Evolutionary conservation across 345 rosid genomes (phyloP).

Genomic region (Psidium guajava): DNA sequence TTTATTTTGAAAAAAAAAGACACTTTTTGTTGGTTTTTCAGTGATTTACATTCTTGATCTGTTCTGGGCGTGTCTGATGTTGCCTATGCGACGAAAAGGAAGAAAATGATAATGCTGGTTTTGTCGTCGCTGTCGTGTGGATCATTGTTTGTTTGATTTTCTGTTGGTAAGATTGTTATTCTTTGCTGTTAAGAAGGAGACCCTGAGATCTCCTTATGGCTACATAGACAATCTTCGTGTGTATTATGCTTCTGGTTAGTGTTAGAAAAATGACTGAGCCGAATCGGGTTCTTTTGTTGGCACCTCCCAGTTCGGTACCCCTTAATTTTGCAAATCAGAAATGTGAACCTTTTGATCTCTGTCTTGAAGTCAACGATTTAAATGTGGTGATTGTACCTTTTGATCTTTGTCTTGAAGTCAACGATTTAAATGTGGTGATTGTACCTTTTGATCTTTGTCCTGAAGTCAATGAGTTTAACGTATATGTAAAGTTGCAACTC

Average conservation of each 20-base stretch:
- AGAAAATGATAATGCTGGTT: background rate
- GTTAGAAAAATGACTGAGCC: background rate
- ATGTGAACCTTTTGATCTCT: background rate
- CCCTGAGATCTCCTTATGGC: constrained; percentile 12
- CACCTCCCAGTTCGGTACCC: background rate
- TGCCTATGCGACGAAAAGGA: background rate
- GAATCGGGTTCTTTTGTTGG: background rate
- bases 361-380: no score
- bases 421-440: background rate
- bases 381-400: background rate
- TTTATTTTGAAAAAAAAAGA: background rate
- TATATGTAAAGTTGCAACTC: background rate
- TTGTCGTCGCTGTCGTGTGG: background rate
- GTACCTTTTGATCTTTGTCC: no score
- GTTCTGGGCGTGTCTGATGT: constrained; percentile 23
- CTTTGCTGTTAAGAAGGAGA: constrained; percentile 5
- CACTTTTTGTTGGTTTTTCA: background rate
- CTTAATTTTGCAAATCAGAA: background rate
- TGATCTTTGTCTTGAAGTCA: background rate
- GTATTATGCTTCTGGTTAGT: background rate
- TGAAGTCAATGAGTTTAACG: background rate
- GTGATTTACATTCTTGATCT: constrained; percentile 16
- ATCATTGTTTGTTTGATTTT: background rate
- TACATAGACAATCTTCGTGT: background rate
- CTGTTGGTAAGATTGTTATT: background rate